Evolutionary conservation across 2,329 filamentous ascomycete species (phyloP).

Genomic region (Phialophora chinensis): DNA sequence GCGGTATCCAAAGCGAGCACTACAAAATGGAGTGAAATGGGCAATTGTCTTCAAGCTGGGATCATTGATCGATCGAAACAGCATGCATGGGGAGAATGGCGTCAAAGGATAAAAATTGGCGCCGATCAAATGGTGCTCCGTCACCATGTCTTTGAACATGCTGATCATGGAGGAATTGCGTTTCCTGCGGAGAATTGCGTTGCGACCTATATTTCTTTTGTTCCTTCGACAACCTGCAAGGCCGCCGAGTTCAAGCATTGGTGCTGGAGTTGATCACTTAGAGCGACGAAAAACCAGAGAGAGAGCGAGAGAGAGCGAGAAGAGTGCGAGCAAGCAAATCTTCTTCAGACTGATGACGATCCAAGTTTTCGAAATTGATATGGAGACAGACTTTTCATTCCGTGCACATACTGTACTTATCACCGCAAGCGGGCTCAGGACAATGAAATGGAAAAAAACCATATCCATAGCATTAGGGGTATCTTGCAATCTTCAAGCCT

Average conservation of each 20-base stretch:
- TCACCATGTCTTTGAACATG: constrained; percentile 17
- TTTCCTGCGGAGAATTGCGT: constrained; percentile 6
- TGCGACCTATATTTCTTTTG: constrained; percentile 24
- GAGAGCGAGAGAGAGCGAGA: too few species aligned
- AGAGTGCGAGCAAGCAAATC: constrained; percentile 11
- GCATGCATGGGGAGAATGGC: constrained; percentile 31
- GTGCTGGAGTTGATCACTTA: neutral
- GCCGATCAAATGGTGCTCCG: constrained; percentile 15
- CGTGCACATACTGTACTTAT: constrained; percentile 29
- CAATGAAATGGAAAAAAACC: constrained; percentile 9
- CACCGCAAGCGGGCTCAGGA: constrained; percentile 7
- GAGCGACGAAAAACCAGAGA: neutral
- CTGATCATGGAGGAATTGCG: constrained; percentile 6
- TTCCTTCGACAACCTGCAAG: neutral
- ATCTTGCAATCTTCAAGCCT: neutral
- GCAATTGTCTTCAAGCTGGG: constrained; percentile 23
- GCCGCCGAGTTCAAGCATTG: neutral
- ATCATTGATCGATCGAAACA: constrained; percentile 22
- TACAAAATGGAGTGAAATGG: constrained; percentile 25
- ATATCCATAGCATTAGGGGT: constrained; percentile 19
- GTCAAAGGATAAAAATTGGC: constrained; percentile 26
- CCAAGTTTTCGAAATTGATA: constrained; percentile 17
- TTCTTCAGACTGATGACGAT: constrained; percentile 8
- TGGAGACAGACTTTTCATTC: constrained; percentile 24
- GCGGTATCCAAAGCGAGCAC: constrained; percentile 13